Base-by-base conservation (phyloP, 306 rosid genomes). In the Gillenia trifoliata region DNA sequence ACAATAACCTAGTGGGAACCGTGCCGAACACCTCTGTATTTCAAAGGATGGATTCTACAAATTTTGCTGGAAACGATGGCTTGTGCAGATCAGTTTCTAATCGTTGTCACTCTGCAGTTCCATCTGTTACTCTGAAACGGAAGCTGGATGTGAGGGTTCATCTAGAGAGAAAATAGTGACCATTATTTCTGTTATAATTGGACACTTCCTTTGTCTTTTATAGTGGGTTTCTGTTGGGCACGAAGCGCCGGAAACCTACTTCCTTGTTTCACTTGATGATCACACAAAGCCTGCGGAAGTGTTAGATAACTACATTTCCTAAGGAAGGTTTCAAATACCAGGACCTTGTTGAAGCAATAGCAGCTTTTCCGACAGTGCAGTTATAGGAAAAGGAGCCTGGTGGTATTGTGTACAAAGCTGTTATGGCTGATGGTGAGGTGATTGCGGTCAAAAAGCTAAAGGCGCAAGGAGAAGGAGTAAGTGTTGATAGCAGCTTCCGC, bases 311-410 rank as follows among this genome's bases (percentile, higher is more conserved):
- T 92, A 90, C 61, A 81, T 89, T 88, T 67, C 98, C 98, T 0
- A 90, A 89, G 78, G 89, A 87, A 80, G 96, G 98, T 56, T 90
- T 92, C 78, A 78, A 82, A 66, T 90, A 90, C 86, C 88, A 87
- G 76, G 96, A 89, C 82, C 94, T 92, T 70, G 80, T 92, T 83
- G 94, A 84, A 82, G 98, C 92, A 92, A 96, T 2, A 81, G 85
- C 22, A 85, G 76, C 73, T 92, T 92, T 76, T 85, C 93, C 10
- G 96, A 87, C 73, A 47, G 52, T 41, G 84, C 79, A 45, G 70
- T 89, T 67, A 31, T 92, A 47, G 98, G 98, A 77, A 88, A 80
- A 57, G 98, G 96, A 70, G 98, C 98, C 52, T 92, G n/a, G 96
- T 77, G 98, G 98, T 22, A 92, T 90, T 66, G 98, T 92, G 50